Evolutionary conservation across 164 flowering plant species (phyloP).

Genomic region (Umbilicus rupestris): DNA sequence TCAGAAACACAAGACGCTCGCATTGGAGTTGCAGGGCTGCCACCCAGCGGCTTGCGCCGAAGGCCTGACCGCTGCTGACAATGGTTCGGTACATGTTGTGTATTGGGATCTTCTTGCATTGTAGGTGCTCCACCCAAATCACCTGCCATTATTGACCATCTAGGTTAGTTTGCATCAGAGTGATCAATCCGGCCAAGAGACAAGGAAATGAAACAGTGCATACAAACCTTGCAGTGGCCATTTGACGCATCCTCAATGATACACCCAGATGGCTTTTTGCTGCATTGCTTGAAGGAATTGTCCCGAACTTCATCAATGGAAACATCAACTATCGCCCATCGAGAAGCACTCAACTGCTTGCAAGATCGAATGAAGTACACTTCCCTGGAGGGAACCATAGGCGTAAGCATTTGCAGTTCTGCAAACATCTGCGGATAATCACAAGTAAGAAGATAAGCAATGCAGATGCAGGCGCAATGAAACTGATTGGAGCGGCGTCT

Average conservation of each 20-base stretch:
- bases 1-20: slow-evolving; percentile 73
- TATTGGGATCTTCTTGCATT: slow-evolving; percentile 60
- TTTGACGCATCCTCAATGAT: slow-evolving; percentile 79
- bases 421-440: slow-evolving; percentile 68
- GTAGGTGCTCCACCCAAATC: slow-evolving; percentile 90
- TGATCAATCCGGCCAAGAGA: background rate
- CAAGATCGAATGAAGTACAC: slow-evolving; percentile 71
- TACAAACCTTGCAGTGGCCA: slow-evolving; percentile 82
- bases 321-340: slow-evolving; percentile 90
- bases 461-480: background rate
- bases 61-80: slow-evolving; percentile 83
- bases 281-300: slow-evolving; percentile 55
- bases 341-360: slow-evolving; percentile 60
- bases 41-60: slow-evolving; percentile 93
- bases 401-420: slow-evolving; percentile 94
- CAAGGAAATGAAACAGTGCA: background rate
- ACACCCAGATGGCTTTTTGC: slow-evolving; percentile 92
- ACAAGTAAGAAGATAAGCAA: background rate
- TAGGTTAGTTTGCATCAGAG: background rate
- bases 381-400: slow-evolving; percentile 83
- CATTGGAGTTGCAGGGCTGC: slow-evolving; percentile 82
- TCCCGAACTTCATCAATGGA: slow-evolving; percentile 73
- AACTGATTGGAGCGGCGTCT: slow-evolving; percentile 16
- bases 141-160: slow-evolving; percentile 35
- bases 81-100: slow-evolving; percentile 63